Evolutionary conservation across 2,329 filamentous ascomycete genomes (phyloP), one percentile per base, ranked within the genome.

Genomic region (Botryosphaeria dothidea): DNA sequence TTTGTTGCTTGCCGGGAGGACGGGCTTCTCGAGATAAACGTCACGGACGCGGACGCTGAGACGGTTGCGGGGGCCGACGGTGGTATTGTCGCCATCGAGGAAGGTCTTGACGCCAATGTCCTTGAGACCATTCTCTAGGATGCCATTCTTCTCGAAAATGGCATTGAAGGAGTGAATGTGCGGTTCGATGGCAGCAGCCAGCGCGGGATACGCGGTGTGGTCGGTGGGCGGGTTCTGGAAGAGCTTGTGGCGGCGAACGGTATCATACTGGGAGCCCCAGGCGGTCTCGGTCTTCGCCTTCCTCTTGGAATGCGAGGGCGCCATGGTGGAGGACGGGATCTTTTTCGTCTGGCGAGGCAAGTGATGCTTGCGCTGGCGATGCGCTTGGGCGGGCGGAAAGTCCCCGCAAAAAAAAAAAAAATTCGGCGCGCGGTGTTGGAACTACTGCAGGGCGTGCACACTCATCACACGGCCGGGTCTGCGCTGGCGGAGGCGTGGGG

Each of bases 111-210:
- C 90, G 72, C 94, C 95, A 79, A 99, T 98, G 75, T 99, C 95
- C 73, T 86, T 87, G 67, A 98, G 78, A 13, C 86, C 93, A 69
- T 92, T 88, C 57, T 90, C 86, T 62, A 99, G 77, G 61, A 90
- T 82, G 62, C 91, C 92, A 78, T 90, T 85, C 65, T 85, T 83
- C 34, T 88, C 86, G 75, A 97, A 96, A 54, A 98, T 84, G 61
- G 89, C 89, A 82, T 99, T 97, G 86, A 97, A 99, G 6, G 95
- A 95, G 73, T 97, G 90, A 71, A 98, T 90, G 78, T 99, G 95
- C 57, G 95, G 95, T 69, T 91, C 85, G 66, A 98, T 89, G n/a
- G 94, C 92, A 67, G 86, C 86, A 72, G 93, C 90, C 54, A 99
- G 87, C 23, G 91, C 86, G 15, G 95, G 95, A 74, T 96, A 98